Base-by-base conservation (phyloP, 2,329 filamentous ascomycete genomes). In the Coleophoma crateriformis region DNA sequence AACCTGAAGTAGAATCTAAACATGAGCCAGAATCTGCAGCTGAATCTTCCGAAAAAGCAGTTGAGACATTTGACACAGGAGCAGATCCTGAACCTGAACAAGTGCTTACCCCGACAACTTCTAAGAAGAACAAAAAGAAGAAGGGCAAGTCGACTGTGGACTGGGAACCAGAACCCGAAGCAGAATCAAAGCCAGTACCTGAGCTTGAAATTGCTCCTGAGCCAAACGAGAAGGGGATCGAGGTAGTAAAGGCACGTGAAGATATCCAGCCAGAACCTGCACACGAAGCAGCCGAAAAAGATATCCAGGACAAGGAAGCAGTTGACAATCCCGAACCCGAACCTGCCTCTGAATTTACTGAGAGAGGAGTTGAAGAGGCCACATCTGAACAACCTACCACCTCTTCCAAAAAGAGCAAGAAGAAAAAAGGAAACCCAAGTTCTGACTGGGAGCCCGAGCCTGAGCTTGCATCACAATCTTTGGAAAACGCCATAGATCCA, bases 91-190 rank as follows among this genome's bases (percentile, higher is more conserved):
- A 27, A 27, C 5, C 27, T 10, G 27, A 27, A 4, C 6, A 13
- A n/a, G 14, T 8, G 15, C 8, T 38, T 12, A 17, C 12, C 32
- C 15, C 17, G 32, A 40, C 33, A n/a, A 27, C 48, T 5, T 39
- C 46, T 12, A 49, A 51, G 33, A 45, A 51, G 37, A 39, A 38
- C 33, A 49, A 49, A 33, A 45, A 51, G 34, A 48, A 17, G 8
- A 44, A 44, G 17, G 40, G 44, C 19, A 56, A 53, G 40, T 50
- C 51, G 33, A 4, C 46, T 19, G 12, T 41, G 10, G 33, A 48
- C 4, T 57, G 46, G 50, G 55, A 53, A 6, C 41, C 50, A n/a
- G 50, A 48, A 40, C 7, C 12, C 35, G 35, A 38, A 38, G 14
- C 14, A 7, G 35, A 38, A 14, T 17, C 15, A n/a, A 17, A 14